Percentiles rank a stretch among this genome's conserved stretches.
Conservation (phyloP, 164 flowering plant genomes). For the Malania oleifera region DNA sequence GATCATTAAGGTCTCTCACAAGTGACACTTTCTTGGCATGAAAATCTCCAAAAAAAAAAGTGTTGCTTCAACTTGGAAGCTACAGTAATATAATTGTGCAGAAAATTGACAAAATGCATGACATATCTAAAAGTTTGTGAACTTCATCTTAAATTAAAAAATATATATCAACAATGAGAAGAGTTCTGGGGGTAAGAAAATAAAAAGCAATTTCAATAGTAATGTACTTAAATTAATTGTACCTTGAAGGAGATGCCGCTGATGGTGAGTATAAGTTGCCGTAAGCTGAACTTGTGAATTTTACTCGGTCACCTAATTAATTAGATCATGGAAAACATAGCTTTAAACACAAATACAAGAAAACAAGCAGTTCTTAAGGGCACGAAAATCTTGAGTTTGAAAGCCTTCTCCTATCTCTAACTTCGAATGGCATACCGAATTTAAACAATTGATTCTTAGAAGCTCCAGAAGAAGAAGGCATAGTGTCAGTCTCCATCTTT, state of each 20-base stretch:
- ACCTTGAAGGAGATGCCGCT: constrained; percentile 57
- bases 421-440: constrained; percentile 35
- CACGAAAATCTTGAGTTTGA: background rate
- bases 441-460: constrained; percentile 49
- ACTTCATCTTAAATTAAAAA: background rate
- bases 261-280: constrained; percentile 30
- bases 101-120: no score
- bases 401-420: background rate
- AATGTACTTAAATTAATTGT: constrained; percentile 2
- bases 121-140: background rate
- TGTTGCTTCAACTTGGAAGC: no score
- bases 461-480: constrained; percentile 35
- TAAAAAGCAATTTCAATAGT: background rate
- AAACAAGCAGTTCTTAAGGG: background rate
- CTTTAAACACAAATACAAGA: background rate
- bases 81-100: no score
- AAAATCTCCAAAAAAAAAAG: no score
- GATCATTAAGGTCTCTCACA: no score
- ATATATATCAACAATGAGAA: background rate
- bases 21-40: no score
- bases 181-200: background rate
- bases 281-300: constrained; percentile 42
- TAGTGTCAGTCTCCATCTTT: constrained; percentile 37
- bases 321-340: background rate
- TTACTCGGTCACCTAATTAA: constrained; percentile 72